These are phyloP conservation scores for Scutellaria barbata DNA, from an alignment of 257 asterid genomes.

Conservation along the genomic window DNA sequence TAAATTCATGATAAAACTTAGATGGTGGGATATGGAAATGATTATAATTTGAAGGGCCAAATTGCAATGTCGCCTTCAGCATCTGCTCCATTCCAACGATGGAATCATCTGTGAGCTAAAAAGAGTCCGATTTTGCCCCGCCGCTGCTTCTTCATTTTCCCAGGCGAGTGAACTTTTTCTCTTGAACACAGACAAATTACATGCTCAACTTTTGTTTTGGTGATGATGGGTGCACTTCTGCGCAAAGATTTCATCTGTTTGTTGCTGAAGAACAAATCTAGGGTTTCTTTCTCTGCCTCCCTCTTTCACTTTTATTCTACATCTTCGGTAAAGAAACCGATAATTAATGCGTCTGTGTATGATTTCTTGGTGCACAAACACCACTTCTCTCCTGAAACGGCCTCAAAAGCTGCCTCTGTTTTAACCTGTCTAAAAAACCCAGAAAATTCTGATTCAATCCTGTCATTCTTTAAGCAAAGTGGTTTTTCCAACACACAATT, in stretches of 20 bases:
- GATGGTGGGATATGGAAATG: too few relatives aligned
- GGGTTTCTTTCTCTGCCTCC: slow-evolving; percentile 5
- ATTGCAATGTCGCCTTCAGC: too few relatives aligned
- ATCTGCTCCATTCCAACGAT: background rate
- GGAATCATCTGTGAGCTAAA: background rate
- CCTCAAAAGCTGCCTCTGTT: slow-evolving; percentile 32
- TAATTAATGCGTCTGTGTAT: background rate
- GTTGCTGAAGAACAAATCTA: slow-evolving; percentile 23
- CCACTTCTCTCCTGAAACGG: slow-evolving; percentile 37
- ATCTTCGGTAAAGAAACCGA: slow-evolving; percentile 12
- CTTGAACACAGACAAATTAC: background rate
- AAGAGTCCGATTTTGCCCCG: background rate
- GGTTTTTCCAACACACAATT: slow-evolving; percentile 45
- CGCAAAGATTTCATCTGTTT: slow-evolving; percentile 7
- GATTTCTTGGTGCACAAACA: slow-evolving; percentile 33
- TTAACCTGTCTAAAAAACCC: slow-evolving; percentile 12
- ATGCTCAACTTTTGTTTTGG: background rate
- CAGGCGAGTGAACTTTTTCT: slow-evolving; percentile 8
- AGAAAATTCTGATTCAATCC: slow-evolving; percentile 22
- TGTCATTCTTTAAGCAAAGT: slow-evolving; percentile 36
- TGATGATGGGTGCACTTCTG: background rate
- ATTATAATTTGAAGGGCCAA: too few relatives aligned
- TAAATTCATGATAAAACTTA: too few relatives aligned
- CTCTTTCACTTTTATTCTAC: slow-evolving; percentile 23
- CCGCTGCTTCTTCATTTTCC: slow-evolving; percentile 4